These are phyloP conservation scores for Pisolithus thermaeus DNA, from an alignment of 1,284 basidiomycete species.

Conservation along the genomic window DNA sequence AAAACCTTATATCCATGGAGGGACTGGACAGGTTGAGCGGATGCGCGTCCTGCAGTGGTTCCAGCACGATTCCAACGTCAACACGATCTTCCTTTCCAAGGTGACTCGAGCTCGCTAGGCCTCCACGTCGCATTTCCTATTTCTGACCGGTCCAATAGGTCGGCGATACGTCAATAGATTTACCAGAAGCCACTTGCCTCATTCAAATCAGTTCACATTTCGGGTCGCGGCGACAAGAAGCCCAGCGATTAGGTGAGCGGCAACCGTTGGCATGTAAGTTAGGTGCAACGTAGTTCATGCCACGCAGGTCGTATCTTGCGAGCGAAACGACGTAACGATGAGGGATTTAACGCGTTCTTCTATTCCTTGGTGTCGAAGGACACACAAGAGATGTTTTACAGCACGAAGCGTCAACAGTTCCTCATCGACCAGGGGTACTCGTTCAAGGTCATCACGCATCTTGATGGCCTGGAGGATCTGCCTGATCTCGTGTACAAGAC, in stretches of 20 bases:
- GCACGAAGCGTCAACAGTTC: slow-evolving; percentile 98
- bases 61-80: slow-evolving; percentile 93
- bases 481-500: slow-evolving; percentile 90
- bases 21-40: slow-evolving; percentile 92
- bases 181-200: slow-evolving; percentile 98
- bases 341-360: slow-evolving; percentile 99
- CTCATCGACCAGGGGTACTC: slow-evolving; percentile 98
- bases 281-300: slow-evolving; percentile 12
- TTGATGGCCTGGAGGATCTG: slow-evolving; percentile 86
- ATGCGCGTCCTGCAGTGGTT: slow-evolving; percentile 95
- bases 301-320: slow-evolving; percentile 83
- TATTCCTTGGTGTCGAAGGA: slow-evolving; percentile 99
- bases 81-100: slow-evolving; percentile 99
- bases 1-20: slow-evolving; percentile 96
- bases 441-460: slow-evolving; percentile 98
- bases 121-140: slow-evolving; percentile 8
- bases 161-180: slow-evolving; percentile 98
- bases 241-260: slow-evolving; percentile 81
- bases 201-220: slow-evolving; percentile 99
- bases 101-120: slow-evolving; percentile 33
- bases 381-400: slow-evolving; percentile 99
- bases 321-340: slow-evolving; percentile 96
- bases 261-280: slow-evolving; percentile 10
- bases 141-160: slow-evolving; percentile 49
- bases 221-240: slow-evolving; percentile 96